Base-by-base conservation (phyloP, 2,329 filamentous ascomycete species). In the Cladosporium oxysporum region DNA sequence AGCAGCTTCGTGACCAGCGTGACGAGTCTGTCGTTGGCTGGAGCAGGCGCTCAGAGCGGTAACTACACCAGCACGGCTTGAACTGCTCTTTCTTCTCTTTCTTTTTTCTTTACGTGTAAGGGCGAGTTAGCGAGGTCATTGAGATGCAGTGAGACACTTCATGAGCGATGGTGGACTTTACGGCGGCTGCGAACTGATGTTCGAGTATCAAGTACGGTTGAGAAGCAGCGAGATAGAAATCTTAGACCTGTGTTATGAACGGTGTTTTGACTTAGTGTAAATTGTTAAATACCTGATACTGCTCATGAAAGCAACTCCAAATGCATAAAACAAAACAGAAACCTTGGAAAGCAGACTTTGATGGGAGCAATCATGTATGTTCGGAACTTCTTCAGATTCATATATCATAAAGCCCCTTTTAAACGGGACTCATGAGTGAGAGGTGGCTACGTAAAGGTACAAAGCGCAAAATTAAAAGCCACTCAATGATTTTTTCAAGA, bases 361-460 rank as follows among this genome's bases (percentile, higher is more conserved):
- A 61, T 14, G 11, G 23, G 41, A 33, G 2, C 0, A 8, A 53
- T 11, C 35, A 53, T 41, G 37, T 26, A n/a, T 63, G 60, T 63
- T 63, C 50, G 50, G 60, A 63, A 63, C 60, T 55, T 63, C 60
- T 63, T 61, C 33, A 62, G 26, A 63, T 63, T 63, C 60, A 44
- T 52, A 53, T 44, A 41, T 41, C 35, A 41, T 41, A 33, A 61
- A 16, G 33, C 12, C 28, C 49, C 35, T 61, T 50, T 33, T 31
- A 11, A 47, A 16, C 44, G 37, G 37, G 37, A 44, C 58, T 14
- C 41, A 29, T 21, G n/a, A 35, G 37, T 44, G 14, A 21, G 23
- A 33, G 60, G 59, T 37, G 29, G 60, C 60, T 63, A 63, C 60
- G 60, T 62, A 55, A 55, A 37, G 55, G 47, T 33, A 55, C 53